A percentile compares a stretch with the other conserved stretches of the same genome.
phyloP scores from a whole-genome alignment of 164 flowering plant genomes.

The Amborella trichopoda region DNA sequence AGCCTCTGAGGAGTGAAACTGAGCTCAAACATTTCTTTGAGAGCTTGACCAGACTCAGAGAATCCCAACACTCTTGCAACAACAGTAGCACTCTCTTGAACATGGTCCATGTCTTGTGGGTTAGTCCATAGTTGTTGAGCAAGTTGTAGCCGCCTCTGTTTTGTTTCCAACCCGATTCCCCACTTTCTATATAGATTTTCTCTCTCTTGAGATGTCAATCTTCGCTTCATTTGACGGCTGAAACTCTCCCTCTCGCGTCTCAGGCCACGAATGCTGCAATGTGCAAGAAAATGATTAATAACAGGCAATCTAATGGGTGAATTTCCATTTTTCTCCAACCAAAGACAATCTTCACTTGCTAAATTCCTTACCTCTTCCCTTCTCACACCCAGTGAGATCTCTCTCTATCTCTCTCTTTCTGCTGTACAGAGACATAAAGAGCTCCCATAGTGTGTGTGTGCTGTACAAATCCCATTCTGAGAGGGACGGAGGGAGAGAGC shows the following conservation, averaged over 20 bases:
- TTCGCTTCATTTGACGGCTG: conserved; percentile 55
- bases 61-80: conserved; percentile 63
- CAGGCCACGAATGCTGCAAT: conserved; percentile 46
- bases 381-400: no score
- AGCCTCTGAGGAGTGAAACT: conserved; percentile 49
- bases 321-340: no score
- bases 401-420: no score
- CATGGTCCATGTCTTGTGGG: conserved; percentile 42
- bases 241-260: conserved; percentile 63
- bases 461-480: no score
- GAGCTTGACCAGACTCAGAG: conserved; percentile 44
- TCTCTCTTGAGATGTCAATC: conserved; percentile 52
- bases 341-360: no score
- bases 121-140: conserved; percentile 52
- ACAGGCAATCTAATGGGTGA: no score
- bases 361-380: no score
- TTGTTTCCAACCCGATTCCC: conserved; percentile 57
- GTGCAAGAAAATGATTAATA: conserved; percentile 1
- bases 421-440: no score
- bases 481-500: no score
- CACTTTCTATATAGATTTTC: conserved; percentile 49
- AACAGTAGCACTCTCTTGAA: conserved; percentile 58
- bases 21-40: conserved; percentile 92
- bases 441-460: no score
- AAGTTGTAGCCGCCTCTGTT: conserved; percentile 61